Percentiles rank a stretch among this genome's conserved stretches.
Conservation (phyloP, 352 stramenopile species). For the Globisporangium uncinulatum region DNA sequence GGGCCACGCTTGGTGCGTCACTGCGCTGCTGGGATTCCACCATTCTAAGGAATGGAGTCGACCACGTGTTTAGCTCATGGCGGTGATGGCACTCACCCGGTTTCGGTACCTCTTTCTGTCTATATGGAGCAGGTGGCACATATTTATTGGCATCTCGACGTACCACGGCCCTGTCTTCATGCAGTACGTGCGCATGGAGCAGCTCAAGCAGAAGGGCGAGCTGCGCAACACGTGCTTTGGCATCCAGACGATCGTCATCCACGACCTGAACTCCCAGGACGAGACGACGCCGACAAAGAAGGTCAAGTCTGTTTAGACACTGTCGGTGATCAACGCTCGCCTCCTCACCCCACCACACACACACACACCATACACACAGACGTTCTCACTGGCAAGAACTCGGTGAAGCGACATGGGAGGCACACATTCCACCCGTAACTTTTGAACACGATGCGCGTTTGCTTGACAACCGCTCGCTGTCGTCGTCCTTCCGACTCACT, state of each 20-base stretch:
- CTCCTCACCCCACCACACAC: background rate
- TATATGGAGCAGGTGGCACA: constrained; percentile 47
- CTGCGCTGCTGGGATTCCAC: background rate
- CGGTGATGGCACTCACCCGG: background rate
- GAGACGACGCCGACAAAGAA: constrained; percentile 1
- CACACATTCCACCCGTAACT: too few relatives aligned
- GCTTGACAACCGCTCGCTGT: background rate
- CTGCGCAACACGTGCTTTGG: constrained; percentile 48
- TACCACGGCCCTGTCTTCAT: constrained; percentile 83
- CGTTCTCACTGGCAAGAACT: too few relatives aligned
- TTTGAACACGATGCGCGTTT: constrained; percentile 2
- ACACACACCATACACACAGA: too few relatives aligned
- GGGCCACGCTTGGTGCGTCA: constrained; percentile 62
- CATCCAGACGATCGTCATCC: constrained; percentile 65
- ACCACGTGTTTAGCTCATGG: background rate
- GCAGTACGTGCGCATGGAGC: constrained; percentile 80
- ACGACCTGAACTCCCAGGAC: constrained; percentile 11
- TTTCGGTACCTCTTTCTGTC: background rate
- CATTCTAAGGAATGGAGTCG: background rate
- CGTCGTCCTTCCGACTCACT: too few relatives aligned
- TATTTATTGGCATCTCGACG: constrained; percentile 73
- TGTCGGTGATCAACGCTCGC: background rate
- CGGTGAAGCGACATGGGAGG: too few relatives aligned
- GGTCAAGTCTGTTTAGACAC: constrained; percentile 9
- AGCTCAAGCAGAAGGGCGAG: constrained; percentile 57